Percentiles rank a stretch among this genome's conserved stretches.
These are phyloP conservation scores for Pseudoperonospora humuli DNA, from an alignment of 352 stramenopile species.

Conservation along the genomic window DNA sequence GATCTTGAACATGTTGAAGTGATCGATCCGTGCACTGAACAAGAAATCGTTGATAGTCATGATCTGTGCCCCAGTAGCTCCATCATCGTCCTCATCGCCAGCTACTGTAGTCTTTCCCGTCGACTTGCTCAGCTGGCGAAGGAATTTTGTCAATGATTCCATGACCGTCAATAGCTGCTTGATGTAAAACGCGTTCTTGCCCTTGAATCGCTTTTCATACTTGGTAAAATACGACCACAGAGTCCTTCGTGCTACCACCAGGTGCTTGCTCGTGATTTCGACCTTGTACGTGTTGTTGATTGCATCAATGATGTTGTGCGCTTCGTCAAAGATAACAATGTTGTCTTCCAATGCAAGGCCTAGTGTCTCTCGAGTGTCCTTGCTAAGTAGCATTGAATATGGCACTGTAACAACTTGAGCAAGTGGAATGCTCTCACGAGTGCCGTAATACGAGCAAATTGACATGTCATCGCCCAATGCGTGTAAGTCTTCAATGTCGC, in stretches of 20 bases:
- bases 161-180: conserved; percentile 81
- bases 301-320: conserved; percentile 97
- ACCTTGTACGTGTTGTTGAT: conserved; percentile 90
- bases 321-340: conserved; percentile 98
- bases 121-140: conserved; percentile 44
- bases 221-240: conserved; percentile 85
- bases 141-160: conserved; percentile 68
- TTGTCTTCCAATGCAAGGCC: conserved; percentile 80
- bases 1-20: conserved; percentile 90
- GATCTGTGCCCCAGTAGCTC: conserved; percentile 37
- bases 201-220: conserved; percentile 84
- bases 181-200: conserved; percentile 86
- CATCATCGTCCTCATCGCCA: conserved; percentile 18
- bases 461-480: conserved; percentile 84
- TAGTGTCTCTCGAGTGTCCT: conserved; percentile 85
- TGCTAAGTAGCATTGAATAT: conserved; percentile 90
- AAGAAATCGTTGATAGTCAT: conserved; percentile 84
- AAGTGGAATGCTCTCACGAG: conserved; percentile 79
- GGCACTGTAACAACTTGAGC: conserved; percentile 89
- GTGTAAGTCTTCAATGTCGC: conserved; percentile 96
- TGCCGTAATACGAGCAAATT: conserved; percentile 97
- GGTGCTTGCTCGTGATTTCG: conserved; percentile 61
- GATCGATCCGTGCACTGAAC: conserved; percentile 66
- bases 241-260: conserved; percentile 58
- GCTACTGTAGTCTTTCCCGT: neutral